Base-by-base conservation (phyloP, 805 yeast species). In the Starmera dryadoides region DNA sequence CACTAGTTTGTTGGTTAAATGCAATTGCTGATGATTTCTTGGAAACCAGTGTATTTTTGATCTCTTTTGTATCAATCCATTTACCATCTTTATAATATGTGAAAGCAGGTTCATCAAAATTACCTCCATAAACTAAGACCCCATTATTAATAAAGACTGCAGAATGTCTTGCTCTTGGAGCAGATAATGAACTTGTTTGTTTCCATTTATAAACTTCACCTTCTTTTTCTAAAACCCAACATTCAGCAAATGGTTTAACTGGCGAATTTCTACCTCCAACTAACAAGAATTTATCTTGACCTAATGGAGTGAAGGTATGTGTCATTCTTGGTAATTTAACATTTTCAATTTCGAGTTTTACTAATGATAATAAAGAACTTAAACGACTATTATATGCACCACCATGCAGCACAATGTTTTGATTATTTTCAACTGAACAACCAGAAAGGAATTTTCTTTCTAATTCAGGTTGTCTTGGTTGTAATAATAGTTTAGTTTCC, bases 211-310 rank as follows among this genome's bases (percentile, higher is more conserved):
- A 44, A 2, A 39, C 39, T 12, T 42, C 46, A 29, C 34, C 22
- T 5, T 36, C 36, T 30, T 40, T 19, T 1, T 42, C 30, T 5
- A 69, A 50, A 4, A 56, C 37, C 77, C 78, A 76, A 23, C 62
- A 52, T 35, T 75, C 81, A 5, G 48, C 23, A 19, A 74, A 53
- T 0, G 65, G 59, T 9, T 56, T 53, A 3, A 71, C 69, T 0
- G 95, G 94, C 2, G 77, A 68, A 2, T 69, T 59, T 43, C 94
- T 68, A 4, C 95, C 95, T 3, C 93, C 94, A 26, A 75, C 59
- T 4, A 81, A 44, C 1, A 80, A 39, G 0, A 62, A 33, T 0
- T 48, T 52, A 1, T 54, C 52, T 12, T 53, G 46, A 2, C 42
- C 48, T 1, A 73, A 30, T 0, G 51, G 39, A 0, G 73, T 67